Percentiles rank a stretch among this genome's conserved stretches.
phyloP scores from a whole-genome alignment of 2,329 filamentous ascomycete species.

The Colletotrichum spinosum region DNA sequence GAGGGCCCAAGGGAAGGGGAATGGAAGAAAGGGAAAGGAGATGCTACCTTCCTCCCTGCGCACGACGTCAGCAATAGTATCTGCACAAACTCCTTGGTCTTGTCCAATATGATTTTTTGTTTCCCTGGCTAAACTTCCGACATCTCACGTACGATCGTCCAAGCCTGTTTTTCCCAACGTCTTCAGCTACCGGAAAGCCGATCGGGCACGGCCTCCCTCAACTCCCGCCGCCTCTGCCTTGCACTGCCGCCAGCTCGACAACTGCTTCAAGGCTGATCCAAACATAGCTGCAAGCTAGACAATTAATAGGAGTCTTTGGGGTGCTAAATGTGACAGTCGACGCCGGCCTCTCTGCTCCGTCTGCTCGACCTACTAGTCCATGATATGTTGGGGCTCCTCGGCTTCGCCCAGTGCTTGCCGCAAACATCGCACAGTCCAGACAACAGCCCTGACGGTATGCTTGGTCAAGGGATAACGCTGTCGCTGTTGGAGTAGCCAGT shows the following conservation, averaged over 20 bases:
- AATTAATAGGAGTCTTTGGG: slow-evolving; percentile 24
- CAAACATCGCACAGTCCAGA: neutral
- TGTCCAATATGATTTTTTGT: too few relatives aligned
- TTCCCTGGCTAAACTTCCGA: too few relatives aligned
- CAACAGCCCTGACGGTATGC: neutral
- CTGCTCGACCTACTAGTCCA: slow-evolving; percentile 5
- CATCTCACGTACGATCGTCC: too few relatives aligned
- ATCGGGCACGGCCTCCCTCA: too few relatives aligned
- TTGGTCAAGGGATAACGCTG: neutral
- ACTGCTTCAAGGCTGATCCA: slow-evolving; percentile 13
- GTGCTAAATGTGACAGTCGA: slow-evolving; percentile 4
- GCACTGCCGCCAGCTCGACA: slow-evolving; percentile 11
- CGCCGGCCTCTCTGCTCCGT: slow-evolving; percentile 23
- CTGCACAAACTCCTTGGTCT: too few relatives aligned
- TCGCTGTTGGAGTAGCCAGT: neutral
- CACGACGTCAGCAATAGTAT: neutral
- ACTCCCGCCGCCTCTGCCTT: neutral
- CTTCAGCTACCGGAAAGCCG: too few relatives aligned
- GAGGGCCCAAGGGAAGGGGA: slow-evolving; percentile 2
- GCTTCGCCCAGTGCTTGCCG: slow-evolving; percentile 21
- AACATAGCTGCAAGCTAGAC: slow-evolving; percentile 18
- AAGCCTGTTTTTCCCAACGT: too few relatives aligned
- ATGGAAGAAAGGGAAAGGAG: neutral
- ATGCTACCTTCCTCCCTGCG: too few relatives aligned
- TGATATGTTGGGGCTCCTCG: slow-evolving; percentile 10